Evolutionary conservation across 768 basidiomycete species (phyloP).

Genomic region (Podaxis sp.): DNA sequence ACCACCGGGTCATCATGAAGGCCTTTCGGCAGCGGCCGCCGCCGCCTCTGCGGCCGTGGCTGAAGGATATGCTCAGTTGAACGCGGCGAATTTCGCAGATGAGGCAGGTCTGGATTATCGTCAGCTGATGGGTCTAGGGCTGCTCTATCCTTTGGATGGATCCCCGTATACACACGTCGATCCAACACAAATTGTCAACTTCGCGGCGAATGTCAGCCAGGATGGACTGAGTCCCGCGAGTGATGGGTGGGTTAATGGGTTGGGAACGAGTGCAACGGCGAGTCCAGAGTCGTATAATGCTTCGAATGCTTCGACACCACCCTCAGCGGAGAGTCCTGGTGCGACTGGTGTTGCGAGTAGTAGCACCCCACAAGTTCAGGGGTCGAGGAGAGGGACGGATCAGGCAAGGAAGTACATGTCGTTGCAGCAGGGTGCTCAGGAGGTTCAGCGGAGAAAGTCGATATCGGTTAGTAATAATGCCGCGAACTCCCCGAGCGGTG

Average conservation of each 20-base stretch:
- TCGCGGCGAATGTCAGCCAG: conserved; percentile 10
- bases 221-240: conserved; percentile 66
- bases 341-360: neutral
- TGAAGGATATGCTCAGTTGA: conserved; percentile 71
- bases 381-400: conserved; percentile 26
- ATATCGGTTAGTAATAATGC: conserved; percentile 18
- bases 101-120: conserved; percentile 60
- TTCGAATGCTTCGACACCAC: conserved; percentile 73
- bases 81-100: conserved; percentile 53
- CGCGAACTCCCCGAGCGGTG: conserved; percentile 13
- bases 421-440: conserved; percentile 60
- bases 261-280: conserved; percentile 64
- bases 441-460: conserved; percentile 53
- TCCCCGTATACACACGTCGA: conserved; percentile 80
- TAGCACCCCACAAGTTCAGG: conserved; percentile 20
- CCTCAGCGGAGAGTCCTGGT: conserved; percentile 55
- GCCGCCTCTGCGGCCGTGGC: conserved; percentile 70
- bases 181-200: conserved; percentile 73
- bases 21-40: conserved; percentile 63
- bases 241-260: conserved; percentile 76
- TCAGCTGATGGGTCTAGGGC: conserved; percentile 53
- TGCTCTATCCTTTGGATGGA: conserved; percentile 60
- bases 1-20: conserved; percentile 33
- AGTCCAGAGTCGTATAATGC: conserved; percentile 74
- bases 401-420: conserved; percentile 61